Base-by-base conservation (phyloP, 306 rosid species). In the Hylodesmum podocarpum region DNA sequence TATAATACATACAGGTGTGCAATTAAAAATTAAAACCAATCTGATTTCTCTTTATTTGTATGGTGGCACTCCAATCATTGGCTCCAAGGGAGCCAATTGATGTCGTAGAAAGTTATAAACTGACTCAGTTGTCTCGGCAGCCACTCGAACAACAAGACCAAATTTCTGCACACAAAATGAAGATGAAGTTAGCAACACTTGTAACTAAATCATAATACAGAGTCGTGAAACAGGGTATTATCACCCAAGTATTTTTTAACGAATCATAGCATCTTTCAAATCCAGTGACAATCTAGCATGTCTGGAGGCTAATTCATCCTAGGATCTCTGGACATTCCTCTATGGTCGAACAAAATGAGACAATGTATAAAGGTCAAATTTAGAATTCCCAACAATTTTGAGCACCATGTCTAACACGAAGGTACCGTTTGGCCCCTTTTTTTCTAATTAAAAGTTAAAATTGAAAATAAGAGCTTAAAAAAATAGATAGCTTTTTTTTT, bases 81-180 rank as follows among this genome's bases (percentile, higher is more conserved):
- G 85, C 73, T 90, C 98, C 93, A 94, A 70, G 18, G 84, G 82
- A 64, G 96, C 91, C 75, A 94, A 80, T 41, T 90, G 92, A 49
- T 89, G 86, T 72, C 77, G 89, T 57, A 94, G 89, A 83, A 94
- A 94, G 65, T 67, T 62, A 50, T 90, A 89, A 72, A 91, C 96
- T 1, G 97, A 89, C 77, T 92, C 98, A 21, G 98, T 94, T 70
- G 94, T 90, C 78, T 73, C 76, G 24, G 98, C 91, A 53, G 96
- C 97, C 79, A 94, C 82, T 76, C 98, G 90, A 81, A 92, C 95
- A 62, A 92, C 67, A 0, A 89, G 88, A 51, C 96, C 96, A 28
- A 67, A 73, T 76, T 72, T 94, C 97, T 94, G 87, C 79, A 71
- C 53, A 27, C 14, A 83, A 81, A 57, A 63, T 13, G 33, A 36